Evolutionary conservation across 2,329 filamentous ascomycete species (phyloP).

Genomic region (Fusarium tricinctum): DNA sequence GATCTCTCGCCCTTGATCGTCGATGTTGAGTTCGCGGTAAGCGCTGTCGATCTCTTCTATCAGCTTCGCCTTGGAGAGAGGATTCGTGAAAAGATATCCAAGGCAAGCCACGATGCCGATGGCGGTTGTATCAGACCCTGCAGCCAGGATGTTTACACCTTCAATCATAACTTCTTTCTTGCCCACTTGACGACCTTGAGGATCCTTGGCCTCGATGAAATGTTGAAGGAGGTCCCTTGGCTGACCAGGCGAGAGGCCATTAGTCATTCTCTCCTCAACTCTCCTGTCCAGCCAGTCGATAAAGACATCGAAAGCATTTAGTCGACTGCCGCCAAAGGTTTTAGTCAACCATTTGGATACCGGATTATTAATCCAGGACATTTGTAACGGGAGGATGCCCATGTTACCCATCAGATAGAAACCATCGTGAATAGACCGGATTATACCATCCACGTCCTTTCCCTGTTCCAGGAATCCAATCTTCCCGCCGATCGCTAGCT

Average conservation of each 20-base stretch:
- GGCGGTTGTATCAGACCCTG: slow-evolving; percentile 30
- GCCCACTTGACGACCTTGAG: background rate
- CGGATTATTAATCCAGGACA: slow-evolving; percentile 30
- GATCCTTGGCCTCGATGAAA: slow-evolving; percentile 28
- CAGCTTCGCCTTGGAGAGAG: slow-evolving; percentile 1
- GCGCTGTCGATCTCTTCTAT: slow-evolving; percentile 16
- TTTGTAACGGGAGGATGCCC: slow-evolving; percentile 24
- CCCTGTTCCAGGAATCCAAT: slow-evolving; percentile 28
- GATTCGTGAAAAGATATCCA: background rate
- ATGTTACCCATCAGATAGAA: slow-evolving; percentile 37
- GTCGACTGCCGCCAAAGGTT: slow-evolving; percentile 4
- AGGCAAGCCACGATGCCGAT: slow-evolving; percentile 28
- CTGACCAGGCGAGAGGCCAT: slow-evolving; percentile 1
- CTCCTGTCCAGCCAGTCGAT: slow-evolving; percentile 17
- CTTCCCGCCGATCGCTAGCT: slow-evolving; percentile 23
- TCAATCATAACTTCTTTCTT: slow-evolving; percentile 32
- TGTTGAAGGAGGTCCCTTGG: slow-evolving; percentile 24
- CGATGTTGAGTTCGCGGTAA: slow-evolving; percentile 2
- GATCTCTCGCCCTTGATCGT: slow-evolving; percentile 13
- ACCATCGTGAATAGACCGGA: slow-evolving; percentile 29
- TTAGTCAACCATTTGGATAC: slow-evolving; percentile 9
- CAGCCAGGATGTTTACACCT: slow-evolving; percentile 27
- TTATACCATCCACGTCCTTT: slow-evolving; percentile 24
- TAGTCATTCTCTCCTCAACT: slow-evolving; percentile 18
- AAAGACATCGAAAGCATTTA: slow-evolving; percentile 29